Percentiles rank a stretch among this genome's conserved stretches.
Evolutionary conservation across 257 asterid species (phyloP).

Genomic region (Nicotiana benthamiana): DNA sequence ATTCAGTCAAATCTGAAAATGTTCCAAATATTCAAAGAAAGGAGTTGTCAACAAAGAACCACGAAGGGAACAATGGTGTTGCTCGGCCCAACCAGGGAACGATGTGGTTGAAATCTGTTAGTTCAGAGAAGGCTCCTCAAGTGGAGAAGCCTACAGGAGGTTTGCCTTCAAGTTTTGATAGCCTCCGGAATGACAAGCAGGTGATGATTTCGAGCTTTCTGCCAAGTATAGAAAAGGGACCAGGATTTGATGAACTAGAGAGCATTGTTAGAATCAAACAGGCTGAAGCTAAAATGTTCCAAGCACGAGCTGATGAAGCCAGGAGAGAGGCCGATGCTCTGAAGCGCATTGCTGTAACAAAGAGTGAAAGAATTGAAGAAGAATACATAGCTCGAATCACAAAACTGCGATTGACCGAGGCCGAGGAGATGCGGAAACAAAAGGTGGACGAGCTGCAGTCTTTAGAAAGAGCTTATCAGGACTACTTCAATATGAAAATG

Average conservation of each 20-base stretch:
- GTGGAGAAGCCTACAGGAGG: constrained; percentile 38
- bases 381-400: constrained; percentile 55
- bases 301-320: constrained; percentile 86
- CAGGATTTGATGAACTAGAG: constrained; percentile 74
- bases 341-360: constrained; percentile 51
- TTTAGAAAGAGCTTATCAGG: constrained; percentile 65
- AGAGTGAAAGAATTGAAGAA: constrained; percentile 71
- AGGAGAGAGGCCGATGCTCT: constrained; percentile 82
- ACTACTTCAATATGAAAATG: constrained; percentile 73
- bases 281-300: constrained; percentile 93
- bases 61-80: constrained; percentile 42
- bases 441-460: constrained; percentile 74
- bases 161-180: constrained; percentile 33
- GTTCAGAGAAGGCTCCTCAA: constrained; percentile 43
- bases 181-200: constrained; percentile 34
- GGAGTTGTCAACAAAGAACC: constrained; percentile 37
- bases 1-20: constrained; percentile 32
- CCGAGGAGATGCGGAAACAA: constrained; percentile 86
- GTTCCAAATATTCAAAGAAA: constrained; percentile 31
- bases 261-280: constrained; percentile 83
- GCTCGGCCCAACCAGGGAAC: constrained; percentile 54
- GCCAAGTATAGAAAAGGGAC: constrained; percentile 35
- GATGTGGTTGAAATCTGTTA: constrained; percentile 47
- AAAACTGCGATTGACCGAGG: constrained; percentile 65
- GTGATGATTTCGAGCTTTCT: constrained; percentile 30